Evolutionary conservation across 352 stramenopile genomes (phyloP).

Genomic region (Phytophthora idaei): DNA sequence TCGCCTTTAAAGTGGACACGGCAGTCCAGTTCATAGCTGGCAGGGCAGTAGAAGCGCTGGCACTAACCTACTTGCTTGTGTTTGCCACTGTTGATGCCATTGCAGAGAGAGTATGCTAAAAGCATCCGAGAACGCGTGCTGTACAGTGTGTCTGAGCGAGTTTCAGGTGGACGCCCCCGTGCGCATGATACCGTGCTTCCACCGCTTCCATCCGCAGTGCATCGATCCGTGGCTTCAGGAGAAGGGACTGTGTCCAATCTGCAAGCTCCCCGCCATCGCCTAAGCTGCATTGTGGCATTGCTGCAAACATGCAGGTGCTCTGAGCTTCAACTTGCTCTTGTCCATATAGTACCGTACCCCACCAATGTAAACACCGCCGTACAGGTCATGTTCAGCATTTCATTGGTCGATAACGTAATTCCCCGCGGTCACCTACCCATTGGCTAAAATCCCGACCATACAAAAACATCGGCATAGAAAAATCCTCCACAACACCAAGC

Average conservation of each 20-base stretch:
- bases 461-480: slow-evolving; percentile 4
- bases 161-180: slow-evolving; percentile 49
- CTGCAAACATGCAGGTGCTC: background rate
- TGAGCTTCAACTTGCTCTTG: background rate
- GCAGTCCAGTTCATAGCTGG: slow-evolving; percentile 1
- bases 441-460: slow-evolving; percentile 5
- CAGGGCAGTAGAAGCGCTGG: slow-evolving; percentile 7
- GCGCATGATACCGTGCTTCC: slow-evolving; percentile 80
- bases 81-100: slow-evolving; percentile 2
- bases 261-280: slow-evolving; percentile 74
- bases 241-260: slow-evolving; percentile 78
- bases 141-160: slow-evolving; percentile 69
- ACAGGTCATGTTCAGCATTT: slow-evolving; percentile 1
- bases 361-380: slow-evolving; percentile 11
- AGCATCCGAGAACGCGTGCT: slow-evolving; percentile 53
- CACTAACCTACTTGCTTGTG: background rate
- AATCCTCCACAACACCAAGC: slow-evolving; percentile 2
- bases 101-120: slow-evolving; percentile 69
- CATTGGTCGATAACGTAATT: slow-evolving; percentile 20
- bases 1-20: background rate
- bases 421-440: background rate
- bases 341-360: slow-evolving; percentile 19
- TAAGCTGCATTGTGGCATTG: slow-evolving; percentile 19
- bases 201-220: slow-evolving; percentile 75
- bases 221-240: slow-evolving; percentile 80